A percentile compares a stretch with the other conserved stretches of the same genome.
Evolutionary conservation across 805 yeast species (phyloP).

Genomic region (Wilhelminamyces savonicus): DNA sequence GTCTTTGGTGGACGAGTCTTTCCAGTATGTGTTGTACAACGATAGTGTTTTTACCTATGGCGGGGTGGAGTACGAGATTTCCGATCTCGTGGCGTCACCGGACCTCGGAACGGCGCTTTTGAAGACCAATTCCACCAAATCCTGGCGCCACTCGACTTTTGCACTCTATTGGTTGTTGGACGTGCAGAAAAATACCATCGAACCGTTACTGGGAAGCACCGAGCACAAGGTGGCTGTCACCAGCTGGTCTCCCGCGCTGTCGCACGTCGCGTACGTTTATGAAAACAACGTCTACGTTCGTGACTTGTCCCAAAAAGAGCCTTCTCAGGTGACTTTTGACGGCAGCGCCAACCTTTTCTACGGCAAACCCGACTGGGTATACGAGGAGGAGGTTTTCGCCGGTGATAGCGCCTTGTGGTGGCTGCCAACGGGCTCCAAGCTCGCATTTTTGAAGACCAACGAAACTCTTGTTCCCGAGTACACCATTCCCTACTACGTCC

Average conservation of each 20-base stretch:
- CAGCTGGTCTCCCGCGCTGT: slow-evolving; percentile 70
- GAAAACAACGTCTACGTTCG: slow-evolving; percentile 66
- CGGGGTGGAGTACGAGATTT: slow-evolving; percentile 39
- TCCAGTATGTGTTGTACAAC: slow-evolving; percentile 41
- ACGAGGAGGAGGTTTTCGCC: slow-evolving; percentile 82
- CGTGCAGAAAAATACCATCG: slow-evolving; percentile 13
- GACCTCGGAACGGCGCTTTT: slow-evolving; percentile 54
- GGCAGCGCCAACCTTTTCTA: slow-evolving; percentile 70
- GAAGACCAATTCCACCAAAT: slow-evolving; percentile 53
- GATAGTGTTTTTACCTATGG: slow-evolving; percentile 40
- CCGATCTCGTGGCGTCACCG: slow-evolving; percentile 58
- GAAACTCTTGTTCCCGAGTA: slow-evolving; percentile 70
- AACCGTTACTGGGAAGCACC: slow-evolving; percentile 14
- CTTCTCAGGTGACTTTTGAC: slow-evolving; percentile 54
- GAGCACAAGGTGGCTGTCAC: slow-evolving; percentile 46
- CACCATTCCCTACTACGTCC: slow-evolving; percentile 70
- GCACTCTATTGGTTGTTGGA: slow-evolving; percentile 62
- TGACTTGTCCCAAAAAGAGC: slow-evolving; percentile 20
- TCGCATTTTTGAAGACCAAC: slow-evolving; percentile 62
- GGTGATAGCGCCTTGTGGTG: slow-evolving; percentile 77
- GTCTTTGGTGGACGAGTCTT: slow-evolving; percentile 41
- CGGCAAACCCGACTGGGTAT: slow-evolving; percentile 93
- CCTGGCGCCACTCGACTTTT: slow-evolving; percentile 67
- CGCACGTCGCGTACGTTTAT: slow-evolving; percentile 56
- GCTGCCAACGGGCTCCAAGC: slow-evolving; percentile 66